A percentile compares a stretch with the other conserved stretches of the same genome.
Evolutionary conservation across 2,329 filamentous ascomycete genomes (phyloP).

Genomic region (Dactylonectria macrodidyma): DNA sequence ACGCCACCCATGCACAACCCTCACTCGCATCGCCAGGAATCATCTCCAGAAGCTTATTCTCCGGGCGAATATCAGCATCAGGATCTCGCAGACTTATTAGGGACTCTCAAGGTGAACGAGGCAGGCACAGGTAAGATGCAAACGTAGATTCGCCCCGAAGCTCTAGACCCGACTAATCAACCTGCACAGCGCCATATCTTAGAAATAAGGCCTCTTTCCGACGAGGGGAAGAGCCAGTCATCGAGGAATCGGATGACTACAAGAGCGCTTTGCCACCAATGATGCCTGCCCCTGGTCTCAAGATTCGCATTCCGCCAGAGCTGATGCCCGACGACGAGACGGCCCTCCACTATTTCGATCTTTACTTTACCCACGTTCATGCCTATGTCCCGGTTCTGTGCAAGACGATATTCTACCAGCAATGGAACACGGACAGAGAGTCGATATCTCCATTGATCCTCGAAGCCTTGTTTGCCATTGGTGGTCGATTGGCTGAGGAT

Average conservation of each 20-base stretch:
- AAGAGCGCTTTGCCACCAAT: slow-evolving; percentile 80
- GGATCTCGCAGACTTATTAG: slow-evolving; percentile 84
- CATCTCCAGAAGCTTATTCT: slow-evolving; percentile 67
- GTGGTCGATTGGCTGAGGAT: slow-evolving; percentile 86
- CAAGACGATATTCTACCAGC: slow-evolving; percentile 85
- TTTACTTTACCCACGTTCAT: slow-evolving; percentile 92
- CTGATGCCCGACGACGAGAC: slow-evolving; percentile 93
- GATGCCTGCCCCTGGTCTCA: slow-evolving; percentile 78
- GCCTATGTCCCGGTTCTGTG: slow-evolving; percentile 94
- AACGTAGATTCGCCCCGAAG: slow-evolving; percentile 12
- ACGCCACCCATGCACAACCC: slow-evolving; percentile 62
- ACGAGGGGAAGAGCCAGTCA: slow-evolving; percentile 72
- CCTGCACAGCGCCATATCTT: slow-evolving; percentile 82
- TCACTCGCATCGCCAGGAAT: slow-evolving; percentile 44
- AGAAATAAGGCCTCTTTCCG: slow-evolving; percentile 71
- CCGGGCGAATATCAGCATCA: slow-evolving; percentile 77
- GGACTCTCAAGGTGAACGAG: slow-evolving; percentile 89
- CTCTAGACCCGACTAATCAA: slow-evolving; percentile 30
- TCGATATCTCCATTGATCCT: slow-evolving; percentile 90
- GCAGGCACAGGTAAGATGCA: slow-evolving; percentile 82
- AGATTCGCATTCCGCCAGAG: slow-evolving; percentile 90
- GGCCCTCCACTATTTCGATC: slow-evolving; percentile 86
- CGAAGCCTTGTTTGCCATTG: slow-evolving; percentile 92
- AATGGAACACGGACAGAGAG: slow-evolving; percentile 88
- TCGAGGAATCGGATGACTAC: slow-evolving; percentile 81